Evolutionary conservation across 257 asterid species (phyloP), one percentile per base, ranked within the genome.

Genomic region (Solanum medicagineum): DNA sequence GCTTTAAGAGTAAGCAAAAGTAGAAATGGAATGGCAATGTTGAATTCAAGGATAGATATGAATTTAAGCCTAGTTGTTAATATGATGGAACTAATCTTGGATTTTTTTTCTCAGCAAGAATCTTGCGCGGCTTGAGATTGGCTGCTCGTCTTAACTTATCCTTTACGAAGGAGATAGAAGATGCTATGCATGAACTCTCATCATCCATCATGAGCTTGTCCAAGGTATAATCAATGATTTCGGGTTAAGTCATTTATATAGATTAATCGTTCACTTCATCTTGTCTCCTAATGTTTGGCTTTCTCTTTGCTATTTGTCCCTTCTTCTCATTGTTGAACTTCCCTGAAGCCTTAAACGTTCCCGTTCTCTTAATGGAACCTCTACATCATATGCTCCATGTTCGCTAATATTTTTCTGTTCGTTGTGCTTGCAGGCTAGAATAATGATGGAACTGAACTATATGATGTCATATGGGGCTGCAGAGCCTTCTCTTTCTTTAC

Each of bases 391-490:
- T 79, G 65, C 49, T 79, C 49, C 81, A 9, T 29, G 44, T 17
- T 53, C 47, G 17, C 83, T 53, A 55, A 79, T 79, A 53, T 79
- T 79, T 53, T 65, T 77, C 4, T 79, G 9, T 77, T 79, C 44
- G 2, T 60, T 32, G n/a, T 74, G 81, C 66, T 86, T 69, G 84
- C 93, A 94, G 98, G 53, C 93, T 86, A 92, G 99, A 90, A 86
- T 94, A 86, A 75, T 68, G 87, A 75, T 94, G 94, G 99, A 95
- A 91, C 57, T 97, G 82, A 90, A 94, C 88, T 94, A 95, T 88
- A 95, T 97, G 98, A 92, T 97, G 56, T 92, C 99, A 36, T 97
- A 92, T 89, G 99, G 99, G 86, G 98, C 99, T 83, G 98, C 98
- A 36, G 98, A 87, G 89, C 91, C 94, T 90, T 95, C 99, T 85